Base-by-base conservation (phyloP, 345 rosid genomes). In the Erucastrum elatum region DNA sequence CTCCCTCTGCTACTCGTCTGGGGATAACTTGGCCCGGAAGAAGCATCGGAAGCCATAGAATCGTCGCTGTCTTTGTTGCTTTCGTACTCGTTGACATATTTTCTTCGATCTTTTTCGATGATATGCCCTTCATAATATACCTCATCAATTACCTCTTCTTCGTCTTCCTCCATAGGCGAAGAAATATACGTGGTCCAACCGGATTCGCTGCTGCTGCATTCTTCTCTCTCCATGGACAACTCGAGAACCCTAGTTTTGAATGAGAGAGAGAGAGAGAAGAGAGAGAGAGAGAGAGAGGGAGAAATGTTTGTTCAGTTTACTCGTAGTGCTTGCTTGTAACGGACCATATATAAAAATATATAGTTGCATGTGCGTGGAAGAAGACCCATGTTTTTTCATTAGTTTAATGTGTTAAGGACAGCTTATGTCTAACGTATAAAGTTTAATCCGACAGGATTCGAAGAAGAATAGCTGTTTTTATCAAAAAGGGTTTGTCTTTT, bases 11-110 rank as follows among this genome's bases (percentile, higher is more conserved):
- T 41, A 10, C 15, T 74, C 53, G 33, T 33, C 39, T 67, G 79
- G 39, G 59, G 76, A 76, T 81, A 69, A 59, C 71, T 82, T 37
- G 89, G 89, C 34, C 86, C 87, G 1, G 93, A 89, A 65, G 93
- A 89, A 51, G 93, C 93, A 84, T 89, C 93, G 0, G 93, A 89
- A 71, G 87, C 87, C 91, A 87, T 86, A 0, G 93, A 89, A 77
- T 87, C 93, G 44, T 89, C 93, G 53, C 89, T 87, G 12, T 86
- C 89, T 25, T 72, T 68, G 33, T 29, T 70, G 12, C 27, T 79
- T 34, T 70, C 21, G 31, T 78, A 61, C 34, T 75, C 78, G 26
- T 75, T 35, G 11, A 0, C 65, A 53, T 46, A 25, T 35, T 55
- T 75, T n/a, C 65, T 75, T 12, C 55, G 27, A 35, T 33, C 55